phyloP scores from a whole-genome alignment of 352 stramenopile genomes.

The Elongisporangium undulatum region DNA sequence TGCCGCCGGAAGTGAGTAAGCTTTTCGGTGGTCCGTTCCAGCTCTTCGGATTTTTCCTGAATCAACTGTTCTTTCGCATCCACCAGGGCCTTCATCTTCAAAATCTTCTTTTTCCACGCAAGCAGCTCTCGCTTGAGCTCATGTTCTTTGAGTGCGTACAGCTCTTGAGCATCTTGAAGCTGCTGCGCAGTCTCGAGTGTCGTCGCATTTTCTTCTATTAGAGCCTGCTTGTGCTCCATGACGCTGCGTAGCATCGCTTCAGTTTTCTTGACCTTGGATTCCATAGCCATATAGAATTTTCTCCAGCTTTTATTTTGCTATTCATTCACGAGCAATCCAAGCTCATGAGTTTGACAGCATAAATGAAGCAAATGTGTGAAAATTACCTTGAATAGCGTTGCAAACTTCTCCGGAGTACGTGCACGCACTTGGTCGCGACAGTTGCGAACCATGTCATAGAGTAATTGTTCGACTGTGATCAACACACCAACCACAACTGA shows the following conservation, averaged over 20 bases:
- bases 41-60: slow-evolving; percentile 20
- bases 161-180: slow-evolving; percentile 18
- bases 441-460: slow-evolving; percentile 58
- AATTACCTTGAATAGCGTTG: slow-evolving; percentile 55
- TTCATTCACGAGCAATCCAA: background rate
- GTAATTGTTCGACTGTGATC: slow-evolving; percentile 49
- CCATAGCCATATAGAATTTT: slow-evolving; percentile 62
- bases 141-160: slow-evolving; percentile 17
- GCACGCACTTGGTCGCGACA: slow-evolving; percentile 41
- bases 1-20: slow-evolving; percentile 26
- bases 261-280: slow-evolving; percentile 28
- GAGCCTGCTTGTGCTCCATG: slow-evolving; percentile 23
- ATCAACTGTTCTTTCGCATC: slow-evolving; percentile 38
- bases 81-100: slow-evolving; percentile 40
- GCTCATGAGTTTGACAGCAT: background rate
- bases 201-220: slow-evolving; percentile 20
- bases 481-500: background rate
- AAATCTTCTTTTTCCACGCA: slow-evolving; percentile 53
- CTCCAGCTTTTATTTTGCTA: slow-evolving; percentile 70
- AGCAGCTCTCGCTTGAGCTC: slow-evolving; percentile 29
- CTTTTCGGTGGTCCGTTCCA: slow-evolving; percentile 18
- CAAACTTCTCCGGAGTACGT: slow-evolving; percentile 40
- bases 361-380: background rate
- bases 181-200: slow-evolving; percentile 15
- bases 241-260: slow-evolving; percentile 29